Evolutionary conservation across 2,329 filamentous ascomycete species (phyloP), one percentile per base, ranked within the genome.

Genomic region (Fusarium oligoseptatum): DNA sequence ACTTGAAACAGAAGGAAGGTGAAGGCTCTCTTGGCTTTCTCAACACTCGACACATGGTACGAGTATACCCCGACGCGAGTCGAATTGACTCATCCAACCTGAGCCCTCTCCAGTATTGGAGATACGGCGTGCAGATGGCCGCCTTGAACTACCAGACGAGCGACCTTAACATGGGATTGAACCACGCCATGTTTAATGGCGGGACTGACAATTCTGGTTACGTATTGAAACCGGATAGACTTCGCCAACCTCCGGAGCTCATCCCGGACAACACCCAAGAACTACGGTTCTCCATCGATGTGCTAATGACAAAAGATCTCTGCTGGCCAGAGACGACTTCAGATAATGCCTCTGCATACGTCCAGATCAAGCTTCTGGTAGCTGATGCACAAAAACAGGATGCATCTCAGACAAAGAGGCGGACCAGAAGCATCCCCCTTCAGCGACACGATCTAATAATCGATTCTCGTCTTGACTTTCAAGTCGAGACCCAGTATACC

Each of bases 51-150:
- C 71, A 74, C 7, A 68, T 74, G 17, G 14, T 74, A 11, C 50
- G 71, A 1, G 56, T 72, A 1, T 74, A 74, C 4, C 71, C 71
- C 3, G 71, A 74, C 12, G 60, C 71, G 7, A 74, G 36, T 2
- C 57, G 71, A 2, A 61, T 74, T 1, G 72, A 74, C 24, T 74
- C 71, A 2, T 74, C 71, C 2, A 74, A 74, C 6, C 70, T 74
- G 6, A 27, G 68, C 3, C 71, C 71, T 0, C 10, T 74, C 0
- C 24, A 22, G 8, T 74, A 66, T 2, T 74, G 71, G 71, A 52
- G 15, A 14, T n/a, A 72, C 0, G 71, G 71, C 0, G 60, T 66
- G 14, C 71, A 74, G 27, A 74, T 74, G 71, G 60, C 43, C 2
- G 71, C 71, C 2, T n/a, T 74, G 15, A 74, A 74, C 4, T 74